A percentile compares a stretch with the other conserved stretches of the same genome.
phyloP scores from a whole-genome alignment of 805 yeast species.

The Wickerhamiella shivajii region DNA sequence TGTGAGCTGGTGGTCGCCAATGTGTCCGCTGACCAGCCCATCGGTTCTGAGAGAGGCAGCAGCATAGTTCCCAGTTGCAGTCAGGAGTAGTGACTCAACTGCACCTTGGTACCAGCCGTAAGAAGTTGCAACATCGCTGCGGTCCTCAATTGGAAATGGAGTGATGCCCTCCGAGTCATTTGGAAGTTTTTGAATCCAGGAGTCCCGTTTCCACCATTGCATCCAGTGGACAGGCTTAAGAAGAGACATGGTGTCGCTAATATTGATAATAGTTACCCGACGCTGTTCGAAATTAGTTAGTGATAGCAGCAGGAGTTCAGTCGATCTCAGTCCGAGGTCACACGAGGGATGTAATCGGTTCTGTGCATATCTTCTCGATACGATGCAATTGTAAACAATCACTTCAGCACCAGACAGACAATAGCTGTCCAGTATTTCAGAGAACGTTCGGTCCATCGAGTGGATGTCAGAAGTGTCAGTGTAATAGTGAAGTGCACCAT shows the following conservation, averaged over 20 bases:
- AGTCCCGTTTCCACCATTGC: conserved; percentile 10
- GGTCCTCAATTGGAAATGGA: conserved; percentile 7
- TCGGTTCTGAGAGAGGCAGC: conserved; percentile 16
- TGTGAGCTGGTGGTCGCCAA: conserved; percentile 18
- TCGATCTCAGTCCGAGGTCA: conserved; percentile 21
- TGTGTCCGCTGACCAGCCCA: conserved; percentile 20
- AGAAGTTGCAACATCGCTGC: conserved; percentile 15
- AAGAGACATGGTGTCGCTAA: conserved; percentile 18
- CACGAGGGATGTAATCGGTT: conserved; percentile 5
- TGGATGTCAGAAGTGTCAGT: conserved; percentile 11
- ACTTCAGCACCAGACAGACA: conserved; percentile 8
- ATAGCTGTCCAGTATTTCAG: conserved; percentile 5
- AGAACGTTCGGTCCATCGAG: conserved; percentile 11
- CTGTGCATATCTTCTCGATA: conserved; percentile 12
- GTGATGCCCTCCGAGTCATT: conserved; percentile 6
- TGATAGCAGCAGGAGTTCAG: conserved; percentile 14
- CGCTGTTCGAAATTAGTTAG: conserved; percentile 8
- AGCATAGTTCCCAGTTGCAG: conserved; percentile 7
- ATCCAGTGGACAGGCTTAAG: conserved; percentile 13
- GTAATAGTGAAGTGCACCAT: conserved; percentile 15
- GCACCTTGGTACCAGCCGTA: conserved; percentile 21
- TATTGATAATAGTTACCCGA: conserved; percentile 11
- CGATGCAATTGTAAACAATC: conserved; percentile 17
- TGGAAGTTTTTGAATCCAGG: conserved; percentile 10
- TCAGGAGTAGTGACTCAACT: conserved; percentile 14